Evolutionary conservation across 352 stramenopile species (phyloP).

Genomic region (Pythium aphanidermatum): DNA sequence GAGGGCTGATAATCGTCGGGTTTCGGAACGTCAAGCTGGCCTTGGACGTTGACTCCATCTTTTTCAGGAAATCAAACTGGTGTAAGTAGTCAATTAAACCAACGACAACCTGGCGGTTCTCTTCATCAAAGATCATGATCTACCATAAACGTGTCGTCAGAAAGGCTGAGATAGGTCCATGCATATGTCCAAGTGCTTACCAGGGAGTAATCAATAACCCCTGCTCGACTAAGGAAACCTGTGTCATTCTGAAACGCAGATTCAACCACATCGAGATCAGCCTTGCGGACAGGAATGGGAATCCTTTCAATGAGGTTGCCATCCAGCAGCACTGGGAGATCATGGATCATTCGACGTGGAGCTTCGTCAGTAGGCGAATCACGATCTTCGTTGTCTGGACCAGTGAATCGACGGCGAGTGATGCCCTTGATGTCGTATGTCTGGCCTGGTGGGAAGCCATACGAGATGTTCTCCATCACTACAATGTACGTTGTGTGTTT

Average conservation of each 20-base stretch:
- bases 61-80: constrained; percentile 87
- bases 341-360: constrained; percentile 17
- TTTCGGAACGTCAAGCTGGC: constrained; percentile 77
- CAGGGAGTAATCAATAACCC: constrained; percentile 84
- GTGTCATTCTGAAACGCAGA: constrained; percentile 74
- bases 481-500: constrained; percentile 81
- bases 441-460: constrained; percentile 67
- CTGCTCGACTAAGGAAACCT: constrained; percentile 57
- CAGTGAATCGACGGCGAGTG: constrained; percentile 58
- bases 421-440: constrained; percentile 88
- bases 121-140: constrained; percentile 80
- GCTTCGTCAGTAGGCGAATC: constrained; percentile 13
- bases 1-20: constrained; percentile 78
- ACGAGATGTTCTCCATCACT: constrained; percentile 85
- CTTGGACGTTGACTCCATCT: constrained; percentile 87
- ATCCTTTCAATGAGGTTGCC: constrained; percentile 78
- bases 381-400: constrained; percentile 28
- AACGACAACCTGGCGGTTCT: constrained; percentile 63
- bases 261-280: constrained; percentile 55
- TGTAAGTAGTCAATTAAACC: constrained; percentile 85
- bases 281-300: constrained; percentile 63
- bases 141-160: constrained; percentile 12
- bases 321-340: constrained; percentile 71
- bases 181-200: constrained; percentile 25
- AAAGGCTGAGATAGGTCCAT: neutral